These are phyloP conservation scores for Sporothrix inflata DNA, from an alignment of 2,329 filamentous ascomycete genomes.

Conservation along the genomic window DNA sequence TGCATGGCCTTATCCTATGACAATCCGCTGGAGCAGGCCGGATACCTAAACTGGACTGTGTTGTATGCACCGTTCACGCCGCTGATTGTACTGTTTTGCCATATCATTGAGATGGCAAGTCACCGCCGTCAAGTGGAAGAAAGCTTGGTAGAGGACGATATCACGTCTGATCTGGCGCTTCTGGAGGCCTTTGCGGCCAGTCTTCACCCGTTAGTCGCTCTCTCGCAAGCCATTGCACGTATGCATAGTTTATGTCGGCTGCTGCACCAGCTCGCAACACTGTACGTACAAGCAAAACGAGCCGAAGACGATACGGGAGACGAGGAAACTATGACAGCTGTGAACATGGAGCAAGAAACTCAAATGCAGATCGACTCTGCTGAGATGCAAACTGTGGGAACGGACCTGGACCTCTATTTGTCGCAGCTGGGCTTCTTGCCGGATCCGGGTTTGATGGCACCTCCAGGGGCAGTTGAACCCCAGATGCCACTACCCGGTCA, in stretches of 20 bases:
- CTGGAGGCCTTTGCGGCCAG: constrained; percentile 60
- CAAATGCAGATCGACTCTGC: constrained; percentile 43
- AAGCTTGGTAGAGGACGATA: not conserved
- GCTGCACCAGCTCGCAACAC: constrained; percentile 62
- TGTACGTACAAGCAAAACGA: constrained; percentile 65
- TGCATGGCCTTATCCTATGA: not conserved
- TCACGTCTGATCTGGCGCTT: constrained; percentile 52
- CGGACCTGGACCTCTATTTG: constrained; percentile 67
- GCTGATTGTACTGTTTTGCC: not conserved
- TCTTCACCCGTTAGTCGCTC: constrained; percentile 52
- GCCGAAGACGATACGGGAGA: not conserved
- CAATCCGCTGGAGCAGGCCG: not conserved
- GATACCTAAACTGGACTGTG: constrained; percentile 2
- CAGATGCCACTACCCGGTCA: not conserved
- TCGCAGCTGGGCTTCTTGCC: constrained; percentile 65
- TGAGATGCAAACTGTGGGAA: constrained; percentile 40
- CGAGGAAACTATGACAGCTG: constrained; percentile 33
- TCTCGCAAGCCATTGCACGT: constrained; percentile 63
- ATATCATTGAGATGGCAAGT: constrained; percentile 2
- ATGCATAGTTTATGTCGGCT: constrained; percentile 65
- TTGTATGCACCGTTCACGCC: not conserved
- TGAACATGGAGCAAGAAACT: not conserved
- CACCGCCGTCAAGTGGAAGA: not conserved
- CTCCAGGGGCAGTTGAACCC: not conserved
- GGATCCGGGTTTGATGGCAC: constrained; percentile 18